Percentiles rank a stretch among this genome's conserved stretches.
These are phyloP conservation scores for Plasmodium yoelii DNA, from an alignment of 169 alveolate genomes.

Conservation along the genomic window DNA sequence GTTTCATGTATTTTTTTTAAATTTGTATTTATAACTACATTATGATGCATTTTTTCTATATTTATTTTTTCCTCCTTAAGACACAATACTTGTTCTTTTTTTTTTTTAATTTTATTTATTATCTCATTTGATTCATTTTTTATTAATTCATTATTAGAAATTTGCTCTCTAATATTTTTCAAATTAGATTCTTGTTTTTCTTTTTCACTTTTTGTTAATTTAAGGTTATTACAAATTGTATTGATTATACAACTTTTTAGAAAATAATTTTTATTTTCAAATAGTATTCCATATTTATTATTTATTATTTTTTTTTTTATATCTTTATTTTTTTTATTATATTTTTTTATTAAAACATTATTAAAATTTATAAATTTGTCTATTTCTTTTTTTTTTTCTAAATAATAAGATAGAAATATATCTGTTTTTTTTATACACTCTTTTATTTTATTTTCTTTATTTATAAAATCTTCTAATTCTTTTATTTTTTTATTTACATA, in stretches of 20 bases:
- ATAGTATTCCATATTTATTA: slow-evolving; percentile 5
- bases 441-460: slow-evolving; percentile 40
- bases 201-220: slow-evolving; percentile 7
- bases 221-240: background rate
- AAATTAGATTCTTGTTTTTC: slow-evolving; percentile 1
- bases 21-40: slow-evolving; percentile 50
- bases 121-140: slow-evolving; percentile 38
- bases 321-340: slow-evolving; percentile 1
- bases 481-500: slow-evolving; percentile 10
- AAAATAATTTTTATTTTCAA: slow-evolving; percentile 31
- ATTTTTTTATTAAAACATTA: background rate
- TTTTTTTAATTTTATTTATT: slow-evolving; percentile 22
- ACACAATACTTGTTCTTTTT: slow-evolving; percentile 55
- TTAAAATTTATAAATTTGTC: background rate
- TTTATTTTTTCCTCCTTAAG: slow-evolving; percentile 61
- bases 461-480: slow-evolving; percentile 19
- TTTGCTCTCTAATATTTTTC: slow-evolving; percentile 9
- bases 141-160: slow-evolving; percentile 29
- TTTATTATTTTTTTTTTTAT: slow-evolving; percentile 17
- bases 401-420: background rate
- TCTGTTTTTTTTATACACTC: slow-evolving; percentile 17
- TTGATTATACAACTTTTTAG: slow-evolving; percentile 11
- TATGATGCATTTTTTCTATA: slow-evolving; percentile 56
- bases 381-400: slow-evolving; percentile 4
- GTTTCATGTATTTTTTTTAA: slow-evolving; percentile 51